These are phyloP conservation scores for Coemansia sp. DNA, from an alignment of 192 early-diverging fungal genomes.

Conservation along the genomic window DNA sequence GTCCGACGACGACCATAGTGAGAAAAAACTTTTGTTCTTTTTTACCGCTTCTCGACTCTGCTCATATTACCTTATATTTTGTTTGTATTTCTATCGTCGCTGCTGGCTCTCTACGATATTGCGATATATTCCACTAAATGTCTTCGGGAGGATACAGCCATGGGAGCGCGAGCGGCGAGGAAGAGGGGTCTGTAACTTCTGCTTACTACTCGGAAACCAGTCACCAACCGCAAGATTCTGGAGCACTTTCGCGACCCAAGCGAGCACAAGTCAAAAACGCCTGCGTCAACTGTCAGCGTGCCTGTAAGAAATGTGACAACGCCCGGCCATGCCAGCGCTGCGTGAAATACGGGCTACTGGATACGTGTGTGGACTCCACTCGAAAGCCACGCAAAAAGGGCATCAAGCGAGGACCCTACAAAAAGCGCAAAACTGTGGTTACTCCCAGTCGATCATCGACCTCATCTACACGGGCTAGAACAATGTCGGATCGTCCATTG, in stretches of 20 bases:
- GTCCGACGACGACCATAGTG: not conserved
- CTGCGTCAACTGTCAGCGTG: constrained; percentile 83
- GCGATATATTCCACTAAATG: not conserved
- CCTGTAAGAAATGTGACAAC: constrained; percentile 91
- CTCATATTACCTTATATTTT: not conserved
- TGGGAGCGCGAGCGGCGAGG: not conserved
- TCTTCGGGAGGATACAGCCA: not conserved
- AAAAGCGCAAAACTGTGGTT: not conserved
- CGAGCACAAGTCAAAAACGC: constrained; percentile 88
- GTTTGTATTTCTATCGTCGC: not conserved
- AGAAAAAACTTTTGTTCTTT: not conserved
- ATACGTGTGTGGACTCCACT: constrained; percentile 72
- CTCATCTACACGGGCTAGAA: not conserved
- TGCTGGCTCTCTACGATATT: not conserved
- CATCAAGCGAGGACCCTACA: constrained; percentile 79
- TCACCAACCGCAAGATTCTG: not conserved
- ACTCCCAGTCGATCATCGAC: not conserved
- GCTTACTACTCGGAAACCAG: not conserved
- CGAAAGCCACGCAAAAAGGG: constrained; percentile 83
- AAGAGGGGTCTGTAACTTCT: not conserved
- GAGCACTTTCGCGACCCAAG: constrained; percentile 40
- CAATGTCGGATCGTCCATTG: not conserved
- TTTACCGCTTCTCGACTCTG: not conserved
- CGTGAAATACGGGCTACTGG: constrained; percentile 65
- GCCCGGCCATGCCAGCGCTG: constrained; percentile 81